Base-by-base conservation (phyloP, 1,284 basidiomycete species). In the Heterobasidion irregulare region DNA sequence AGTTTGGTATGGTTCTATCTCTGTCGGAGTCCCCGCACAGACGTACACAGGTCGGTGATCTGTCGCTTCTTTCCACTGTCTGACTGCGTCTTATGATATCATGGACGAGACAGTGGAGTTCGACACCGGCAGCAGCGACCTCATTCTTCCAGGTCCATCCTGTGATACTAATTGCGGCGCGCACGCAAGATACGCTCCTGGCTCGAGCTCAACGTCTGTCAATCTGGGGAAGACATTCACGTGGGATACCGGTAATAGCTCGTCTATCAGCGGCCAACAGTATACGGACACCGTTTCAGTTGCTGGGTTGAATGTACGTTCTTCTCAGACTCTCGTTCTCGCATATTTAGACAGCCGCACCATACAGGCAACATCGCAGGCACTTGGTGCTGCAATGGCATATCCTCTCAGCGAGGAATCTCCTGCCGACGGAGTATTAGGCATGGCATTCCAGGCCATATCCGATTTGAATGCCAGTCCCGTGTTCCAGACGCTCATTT, bases 221-320 rank as follows among this genome's bases (percentile, higher is more conserved):
- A 61, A 70, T 55, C 33, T 70, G 52, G 44, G 55, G 1, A 62
- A 65, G 19, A 61, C 59, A 0, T 84, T 84, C 68, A 56, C 48
- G 6, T 74, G 83, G 56, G n/a, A 62, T 2, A 86, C 80, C 63
- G 81, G 76, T 10, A 80, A 83, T 62, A 78, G 79, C 15, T 78
- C 77, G 9, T 71, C 70, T n/a, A 78, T 79, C 8, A 62, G 64
- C 8, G 83, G 83, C 41, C 66, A 69, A 33, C 70, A 79, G 56
- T 84, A 77, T 66, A 68, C 66, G 2, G 84, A 87, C 60, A 73
- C 66, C 4, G 74, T 82, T 1, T 55, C 62, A 41, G 61, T 74
- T 34, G 64, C 61, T 6, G 65, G 66, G 3, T 61, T 63, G 55
- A 67, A 43, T 0, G 71, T 71, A 56, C 45, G 59, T 52, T 13